Evolutionary conservation across 176 grass and related monocot species (phyloP).

Genomic region (Zizania latifolia): DNA sequence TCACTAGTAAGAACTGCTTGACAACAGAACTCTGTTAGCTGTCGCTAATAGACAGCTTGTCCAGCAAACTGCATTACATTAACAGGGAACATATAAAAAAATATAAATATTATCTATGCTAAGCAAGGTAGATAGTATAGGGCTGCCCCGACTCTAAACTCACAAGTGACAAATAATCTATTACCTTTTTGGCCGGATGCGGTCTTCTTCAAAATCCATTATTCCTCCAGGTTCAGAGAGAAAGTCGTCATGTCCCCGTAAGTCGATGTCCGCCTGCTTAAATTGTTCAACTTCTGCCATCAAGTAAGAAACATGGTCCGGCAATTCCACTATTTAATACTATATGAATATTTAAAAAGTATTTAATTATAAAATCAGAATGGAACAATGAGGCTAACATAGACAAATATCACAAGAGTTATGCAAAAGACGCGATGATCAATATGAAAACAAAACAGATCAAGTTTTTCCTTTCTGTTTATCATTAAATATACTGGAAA

Average conservation of each 20-base stretch:
- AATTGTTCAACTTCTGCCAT: conserved; percentile 94
- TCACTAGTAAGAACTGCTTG: not conserved
- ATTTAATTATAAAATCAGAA: conserved; percentile 20
- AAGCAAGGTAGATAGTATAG: not conserved
- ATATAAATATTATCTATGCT: not conserved
- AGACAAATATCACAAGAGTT: not conserved
- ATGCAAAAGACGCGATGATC: not conserved
- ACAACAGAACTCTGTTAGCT: not conserved
- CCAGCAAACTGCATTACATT: not conserved
- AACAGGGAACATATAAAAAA: not conserved
- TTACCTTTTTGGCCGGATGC: conserved; percentile 92
- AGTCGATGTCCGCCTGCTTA: conserved; percentile 90
- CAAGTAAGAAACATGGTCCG: conserved; percentile 78
- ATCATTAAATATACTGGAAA: not conserved
- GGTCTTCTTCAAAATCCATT: conserved; percentile 99
- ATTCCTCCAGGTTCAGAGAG: conserved; percentile 92
- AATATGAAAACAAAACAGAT: not conserved
- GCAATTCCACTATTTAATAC: conserved; percentile 65
- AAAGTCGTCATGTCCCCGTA: conserved; percentile 70
- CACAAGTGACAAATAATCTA: not conserved
- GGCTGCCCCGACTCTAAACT: not conserved
- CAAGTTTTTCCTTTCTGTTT: not conserved
- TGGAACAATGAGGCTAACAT: not conserved
- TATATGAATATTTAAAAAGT: conserved; percentile 18
- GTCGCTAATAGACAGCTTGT: not conserved